Evolutionary conservation across 2,329 filamentous ascomycete genomes (phyloP).

Genomic region (Trichoderma arundinaceum): DNA sequence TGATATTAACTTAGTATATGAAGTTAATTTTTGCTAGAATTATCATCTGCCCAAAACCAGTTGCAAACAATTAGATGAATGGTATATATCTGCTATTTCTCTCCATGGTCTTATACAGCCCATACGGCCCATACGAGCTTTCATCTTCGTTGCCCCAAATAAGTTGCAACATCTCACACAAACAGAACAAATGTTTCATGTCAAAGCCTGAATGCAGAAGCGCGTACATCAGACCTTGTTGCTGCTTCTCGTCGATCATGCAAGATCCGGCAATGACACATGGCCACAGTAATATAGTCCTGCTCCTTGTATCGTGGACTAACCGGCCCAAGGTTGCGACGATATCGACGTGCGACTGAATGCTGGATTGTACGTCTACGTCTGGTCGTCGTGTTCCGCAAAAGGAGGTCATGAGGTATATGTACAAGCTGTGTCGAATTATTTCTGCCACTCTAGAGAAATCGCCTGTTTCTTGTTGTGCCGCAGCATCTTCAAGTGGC

Average conservation of each 20-base stretch:
- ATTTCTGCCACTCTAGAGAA: neutral
- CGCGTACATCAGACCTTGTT: neutral
- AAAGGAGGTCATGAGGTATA: conserved; percentile 9
- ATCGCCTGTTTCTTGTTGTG: neutral
- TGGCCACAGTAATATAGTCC: conserved; percentile 12
- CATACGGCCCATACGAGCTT: conserved; percentile 12
- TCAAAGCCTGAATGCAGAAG: neutral
- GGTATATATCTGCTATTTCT: too few species aligned
- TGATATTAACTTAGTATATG: neutral
- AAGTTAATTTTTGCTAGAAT: neutral
- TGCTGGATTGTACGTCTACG: neutral
- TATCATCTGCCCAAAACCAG: too few species aligned
- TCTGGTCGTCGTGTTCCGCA: neutral
- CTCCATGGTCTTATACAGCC: neutral
- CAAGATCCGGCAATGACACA: conserved; percentile 7
- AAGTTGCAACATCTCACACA: conserved; percentile 2
- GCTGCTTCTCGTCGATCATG: conserved; percentile 4
- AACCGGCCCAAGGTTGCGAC: too few species aligned
- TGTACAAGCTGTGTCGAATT: conserved; percentile 1
- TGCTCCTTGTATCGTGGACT: neutral
- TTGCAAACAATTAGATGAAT: too few species aligned
- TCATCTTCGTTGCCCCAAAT: conserved; percentile 9
- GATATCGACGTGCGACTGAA: neutral
- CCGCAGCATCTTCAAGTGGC: neutral
- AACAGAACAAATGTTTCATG: conserved; percentile 12